Percentiles rank a stretch among this genome's conserved stretches.
Evolutionary conservation across 768 basidiomycete species (phyloP).

Genomic region (Tricholoma flavovirens): DNA sequence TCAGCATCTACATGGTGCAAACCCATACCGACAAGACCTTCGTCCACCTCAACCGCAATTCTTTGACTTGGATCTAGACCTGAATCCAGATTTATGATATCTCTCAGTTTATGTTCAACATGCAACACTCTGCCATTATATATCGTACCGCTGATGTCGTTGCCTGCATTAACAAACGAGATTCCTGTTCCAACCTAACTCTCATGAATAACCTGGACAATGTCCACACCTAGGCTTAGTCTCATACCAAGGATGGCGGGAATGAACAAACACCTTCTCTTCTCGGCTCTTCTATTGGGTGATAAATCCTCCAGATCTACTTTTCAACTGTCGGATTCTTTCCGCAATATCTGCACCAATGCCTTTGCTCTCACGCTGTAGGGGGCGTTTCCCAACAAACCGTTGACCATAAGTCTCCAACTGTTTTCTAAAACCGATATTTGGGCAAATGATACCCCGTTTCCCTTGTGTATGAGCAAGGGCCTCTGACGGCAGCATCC

Average conservation of each 20-base stretch:
- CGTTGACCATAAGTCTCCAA: slow-evolving; percentile 34
- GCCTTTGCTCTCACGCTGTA: slow-evolving; percentile 8
- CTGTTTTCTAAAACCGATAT: slow-evolving; percentile 61
- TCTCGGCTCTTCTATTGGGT: not conserved
- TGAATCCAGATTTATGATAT: slow-evolving; percentile 75
- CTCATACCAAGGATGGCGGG: not conserved
- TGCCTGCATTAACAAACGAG: not conserved
- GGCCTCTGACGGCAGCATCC: slow-evolving; percentile 48
- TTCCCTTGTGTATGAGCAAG: slow-evolving; percentile 49
- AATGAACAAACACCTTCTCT: not conserved
- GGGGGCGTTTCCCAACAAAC: slow-evolving; percentile 16
- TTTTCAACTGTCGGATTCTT: slow-evolving; percentile 26
- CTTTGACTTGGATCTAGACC: slow-evolving; percentile 78
- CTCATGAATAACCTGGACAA: not conserved
- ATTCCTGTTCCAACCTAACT: not conserved
- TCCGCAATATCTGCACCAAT: slow-evolving; percentile 20
- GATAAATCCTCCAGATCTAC: not conserved
- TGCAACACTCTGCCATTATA: not conserved
- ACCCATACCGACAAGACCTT: slow-evolving; percentile 69
- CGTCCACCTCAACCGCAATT: slow-evolving; percentile 54
- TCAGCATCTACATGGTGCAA: slow-evolving; percentile 46
- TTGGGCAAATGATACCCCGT: slow-evolving; percentile 60
- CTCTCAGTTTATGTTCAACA: too few relatives aligned
- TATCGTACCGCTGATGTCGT: not conserved
- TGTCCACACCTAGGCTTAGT: not conserved